These are phyloP conservation scores for Stephania cephalantha DNA, from an alignment of 164 flowering plant species.

Conservation along the genomic window DNA sequence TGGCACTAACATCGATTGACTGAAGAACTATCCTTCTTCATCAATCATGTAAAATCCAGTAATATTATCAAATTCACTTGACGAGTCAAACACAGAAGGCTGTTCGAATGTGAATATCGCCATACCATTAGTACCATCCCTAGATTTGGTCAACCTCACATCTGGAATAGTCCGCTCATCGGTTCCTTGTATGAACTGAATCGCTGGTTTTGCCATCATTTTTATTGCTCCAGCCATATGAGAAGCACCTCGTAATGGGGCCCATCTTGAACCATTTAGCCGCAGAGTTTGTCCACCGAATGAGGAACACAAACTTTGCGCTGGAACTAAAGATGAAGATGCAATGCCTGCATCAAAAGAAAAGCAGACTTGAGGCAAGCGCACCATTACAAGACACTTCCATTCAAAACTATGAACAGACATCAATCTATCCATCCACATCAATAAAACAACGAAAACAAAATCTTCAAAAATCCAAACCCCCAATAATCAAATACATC, in stretches of 20 bases:
- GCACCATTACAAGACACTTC: too few relatives aligned
- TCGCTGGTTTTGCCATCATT: constrained; percentile 75
- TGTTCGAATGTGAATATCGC: constrained; percentile 75
- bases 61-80: constrained; percentile 83
- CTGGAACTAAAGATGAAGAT: constrained; percentile 23
- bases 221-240: constrained; percentile 22
- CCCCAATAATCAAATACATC: too few relatives aligned
- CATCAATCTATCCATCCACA: too few relatives aligned
- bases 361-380: background rate
- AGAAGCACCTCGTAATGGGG: constrained; percentile 16
- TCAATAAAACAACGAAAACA: too few relatives aligned
- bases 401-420: too few relatives aligned
- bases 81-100: constrained; percentile 90
- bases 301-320: constrained; percentile 40
- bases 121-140: constrained; percentile 92
- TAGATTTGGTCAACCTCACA: constrained; percentile 80
- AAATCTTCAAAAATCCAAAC: too few relatives aligned
- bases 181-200: constrained; percentile 93
- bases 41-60: constrained; percentile 97
- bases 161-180: constrained; percentile 89
- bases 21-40: constrained; percentile 88
- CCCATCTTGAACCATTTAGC: constrained; percentile 20
- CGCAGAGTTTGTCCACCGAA: constrained; percentile 53
- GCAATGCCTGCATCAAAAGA: constrained; percentile 31
- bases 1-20: constrained; percentile 85